These are phyloP conservation scores for Ustilago bromivora DNA, from an alignment of 1,284 basidiomycete genomes.

Conservation along the genomic window DNA sequence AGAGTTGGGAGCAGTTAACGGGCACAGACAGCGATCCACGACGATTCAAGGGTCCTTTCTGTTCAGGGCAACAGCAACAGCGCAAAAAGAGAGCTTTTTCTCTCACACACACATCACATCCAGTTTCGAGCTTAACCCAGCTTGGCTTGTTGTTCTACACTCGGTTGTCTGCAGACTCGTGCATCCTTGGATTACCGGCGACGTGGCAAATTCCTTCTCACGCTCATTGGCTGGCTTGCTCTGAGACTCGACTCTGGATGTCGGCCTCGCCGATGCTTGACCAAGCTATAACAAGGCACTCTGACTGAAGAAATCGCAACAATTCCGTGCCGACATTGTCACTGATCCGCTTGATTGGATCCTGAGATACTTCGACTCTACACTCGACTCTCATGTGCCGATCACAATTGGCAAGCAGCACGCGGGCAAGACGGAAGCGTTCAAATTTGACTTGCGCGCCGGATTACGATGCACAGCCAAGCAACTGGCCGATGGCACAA, in stretches of 20 bases:
- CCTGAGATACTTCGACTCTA: background rate
- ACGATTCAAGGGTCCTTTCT: background rate
- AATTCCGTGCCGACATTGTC: background rate
- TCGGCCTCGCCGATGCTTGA: too few species aligned
- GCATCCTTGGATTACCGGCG: conserved; percentile 1
- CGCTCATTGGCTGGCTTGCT: too few species aligned
- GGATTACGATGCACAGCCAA: background rate
- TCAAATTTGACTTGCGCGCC: background rate
- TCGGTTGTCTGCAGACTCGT: background rate
- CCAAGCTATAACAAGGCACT: background rate
- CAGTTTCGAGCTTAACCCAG: background rate
- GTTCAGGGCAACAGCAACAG: background rate
- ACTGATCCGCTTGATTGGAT: background rate
- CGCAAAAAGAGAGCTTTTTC: background rate
- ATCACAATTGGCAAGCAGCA: background rate
- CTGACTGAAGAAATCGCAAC: background rate
- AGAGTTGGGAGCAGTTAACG: background rate
- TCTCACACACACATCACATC: background rate
- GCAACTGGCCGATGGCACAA: background rate
- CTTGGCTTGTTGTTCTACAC: background rate
- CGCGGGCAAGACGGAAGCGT: background rate
- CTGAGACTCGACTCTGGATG: too few species aligned
- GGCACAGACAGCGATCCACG: background rate
- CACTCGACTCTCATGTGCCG: background rate
- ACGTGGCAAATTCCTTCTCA: background rate